Percentiles rank a stretch among this genome's conserved stretches.
Evolutionary conservation across 1,139 yeast species (phyloP).

Genomic region (Sugiyamaella xylanicola): DNA sequence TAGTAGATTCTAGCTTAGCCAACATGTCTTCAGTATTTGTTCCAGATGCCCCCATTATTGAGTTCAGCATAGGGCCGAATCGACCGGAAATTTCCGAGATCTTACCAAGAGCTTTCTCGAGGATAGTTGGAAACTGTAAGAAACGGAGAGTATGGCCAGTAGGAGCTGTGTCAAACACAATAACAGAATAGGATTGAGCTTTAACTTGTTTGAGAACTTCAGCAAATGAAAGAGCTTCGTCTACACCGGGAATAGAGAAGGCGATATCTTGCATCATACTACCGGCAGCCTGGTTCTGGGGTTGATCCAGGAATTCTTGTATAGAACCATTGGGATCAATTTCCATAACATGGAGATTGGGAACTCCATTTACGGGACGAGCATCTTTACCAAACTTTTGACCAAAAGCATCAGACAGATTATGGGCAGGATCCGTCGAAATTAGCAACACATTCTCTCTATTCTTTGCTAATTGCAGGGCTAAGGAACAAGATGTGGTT

Average conservation of each 20-base stretch:
- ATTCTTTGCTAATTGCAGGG: conserved; percentile 85
- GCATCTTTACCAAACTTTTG: conserved; percentile 98
- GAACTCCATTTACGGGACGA: conserved; percentile 83
- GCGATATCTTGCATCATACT: conserved; percentile 89
- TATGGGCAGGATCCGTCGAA: conserved; percentile 98
- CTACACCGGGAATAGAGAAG: conserved; percentile 95
- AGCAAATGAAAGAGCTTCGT: conserved; percentile 95
- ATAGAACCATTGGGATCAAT: conserved; percentile 95
- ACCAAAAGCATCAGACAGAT: conserved; percentile 94
- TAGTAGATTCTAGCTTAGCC: conserved; percentile 78
- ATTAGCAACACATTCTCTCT: conserved; percentile 80
- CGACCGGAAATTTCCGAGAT: conserved; percentile 82
- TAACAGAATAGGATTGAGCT: conserved; percentile 80
- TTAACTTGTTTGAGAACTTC: conserved; percentile 96
- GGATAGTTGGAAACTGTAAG: conserved; percentile 87
- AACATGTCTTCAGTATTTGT: conserved; percentile 76
- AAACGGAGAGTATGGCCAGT: conserved; percentile 97
- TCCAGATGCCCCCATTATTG: conserved; percentile 64
- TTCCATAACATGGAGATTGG: conserved; percentile 94
- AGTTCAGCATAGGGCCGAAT: conserved; percentile 87
- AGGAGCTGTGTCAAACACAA: conserved; percentile 97
- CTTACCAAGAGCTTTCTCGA: conserved; percentile 83
- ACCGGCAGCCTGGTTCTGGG: conserved; percentile 46
- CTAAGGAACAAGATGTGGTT: conserved; percentile 92
- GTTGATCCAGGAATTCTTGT: conserved; percentile 78